These are phyloP conservation scores for Eucalyptus lansdowneana DNA, from an alignment of 345 rosid species.

Conservation along the genomic window DNA sequence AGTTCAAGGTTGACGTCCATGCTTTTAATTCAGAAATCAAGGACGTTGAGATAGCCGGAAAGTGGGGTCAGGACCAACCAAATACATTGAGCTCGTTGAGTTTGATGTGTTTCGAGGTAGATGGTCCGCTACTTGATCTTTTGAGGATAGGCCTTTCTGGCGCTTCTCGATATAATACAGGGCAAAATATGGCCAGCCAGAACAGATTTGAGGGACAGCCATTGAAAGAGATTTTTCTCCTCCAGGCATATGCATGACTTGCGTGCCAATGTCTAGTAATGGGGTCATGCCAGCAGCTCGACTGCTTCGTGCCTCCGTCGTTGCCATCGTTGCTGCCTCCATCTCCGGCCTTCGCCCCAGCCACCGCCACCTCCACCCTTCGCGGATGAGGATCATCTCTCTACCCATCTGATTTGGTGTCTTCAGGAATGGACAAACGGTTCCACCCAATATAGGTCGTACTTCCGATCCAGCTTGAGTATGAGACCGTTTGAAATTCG, in stretches of 20 bases:
- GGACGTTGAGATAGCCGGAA: not conserved
- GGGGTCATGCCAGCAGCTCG: not conserved
- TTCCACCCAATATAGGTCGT: not conserved
- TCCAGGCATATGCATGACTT: not conserved
- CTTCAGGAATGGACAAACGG: not conserved
- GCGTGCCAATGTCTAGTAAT: not conserved
- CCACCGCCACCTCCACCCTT: not conserved
- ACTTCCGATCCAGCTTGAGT: not conserved
- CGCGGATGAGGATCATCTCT: not conserved
- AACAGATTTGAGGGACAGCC: not conserved
- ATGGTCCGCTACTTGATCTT: not conserved
- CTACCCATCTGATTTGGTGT: not conserved
- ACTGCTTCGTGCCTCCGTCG: not conserved
- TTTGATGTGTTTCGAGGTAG: not conserved
- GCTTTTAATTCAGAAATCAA: not conserved
- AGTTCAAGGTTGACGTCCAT: not conserved
- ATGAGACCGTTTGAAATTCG: not conserved
- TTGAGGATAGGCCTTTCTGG: not conserved
- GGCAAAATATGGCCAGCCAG: not conserved
- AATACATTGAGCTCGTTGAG: not conserved
- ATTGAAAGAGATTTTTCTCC: not conserved
- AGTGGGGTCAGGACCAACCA: not conserved
- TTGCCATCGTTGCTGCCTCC: not conserved
- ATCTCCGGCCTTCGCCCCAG: not conserved
- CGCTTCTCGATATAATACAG: not conserved